Percentiles rank a stretch among this genome's conserved stretches.
phyloP scores from a whole-genome alignment of 495 filamentous ascomycete genomes.

The Glonium stellatum region DNA sequence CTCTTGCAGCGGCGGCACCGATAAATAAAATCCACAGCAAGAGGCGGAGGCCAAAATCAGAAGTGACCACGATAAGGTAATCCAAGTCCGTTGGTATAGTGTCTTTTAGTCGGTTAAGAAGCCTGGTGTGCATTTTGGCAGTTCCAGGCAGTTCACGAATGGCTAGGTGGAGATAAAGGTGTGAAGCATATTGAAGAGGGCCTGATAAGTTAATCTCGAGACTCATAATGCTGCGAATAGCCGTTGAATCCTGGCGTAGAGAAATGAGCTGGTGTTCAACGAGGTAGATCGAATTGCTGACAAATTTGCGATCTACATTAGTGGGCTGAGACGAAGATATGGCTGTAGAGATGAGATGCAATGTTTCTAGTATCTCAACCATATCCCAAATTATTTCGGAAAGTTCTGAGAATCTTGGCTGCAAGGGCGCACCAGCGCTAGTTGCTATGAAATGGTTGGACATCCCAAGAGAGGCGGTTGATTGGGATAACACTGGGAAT shows the following conservation, averaged over 20 bases:
- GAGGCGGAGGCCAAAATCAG: not conserved
- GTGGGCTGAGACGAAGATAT: not conserved
- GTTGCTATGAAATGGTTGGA: not conserved
- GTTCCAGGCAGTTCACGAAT: not conserved
- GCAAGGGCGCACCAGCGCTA: not conserved
- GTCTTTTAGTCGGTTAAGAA: not conserved
- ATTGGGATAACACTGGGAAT: not conserved
- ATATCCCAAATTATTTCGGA: not conserved
- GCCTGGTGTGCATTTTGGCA: conserved; percentile 1
- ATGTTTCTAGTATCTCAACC: not conserved
- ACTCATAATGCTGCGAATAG: not conserved
- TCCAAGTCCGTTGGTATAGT: not conserved
- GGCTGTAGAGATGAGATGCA: not conserved
- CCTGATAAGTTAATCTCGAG: not conserved
- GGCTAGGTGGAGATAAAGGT: not conserved
- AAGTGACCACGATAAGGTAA: not conserved
- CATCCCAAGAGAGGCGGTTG: not conserved
- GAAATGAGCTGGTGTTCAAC: not conserved
- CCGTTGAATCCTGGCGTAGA: not conserved
- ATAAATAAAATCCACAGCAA: not conserved
- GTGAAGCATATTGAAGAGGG: not conserved
- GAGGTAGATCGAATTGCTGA: conserved; percentile 4
- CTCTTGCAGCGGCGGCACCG: not conserved
- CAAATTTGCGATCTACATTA: not conserved
- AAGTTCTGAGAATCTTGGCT: not conserved